Base-by-base conservation (phyloP, 257 asterid genomes). In the Coffea canephora region DNA sequence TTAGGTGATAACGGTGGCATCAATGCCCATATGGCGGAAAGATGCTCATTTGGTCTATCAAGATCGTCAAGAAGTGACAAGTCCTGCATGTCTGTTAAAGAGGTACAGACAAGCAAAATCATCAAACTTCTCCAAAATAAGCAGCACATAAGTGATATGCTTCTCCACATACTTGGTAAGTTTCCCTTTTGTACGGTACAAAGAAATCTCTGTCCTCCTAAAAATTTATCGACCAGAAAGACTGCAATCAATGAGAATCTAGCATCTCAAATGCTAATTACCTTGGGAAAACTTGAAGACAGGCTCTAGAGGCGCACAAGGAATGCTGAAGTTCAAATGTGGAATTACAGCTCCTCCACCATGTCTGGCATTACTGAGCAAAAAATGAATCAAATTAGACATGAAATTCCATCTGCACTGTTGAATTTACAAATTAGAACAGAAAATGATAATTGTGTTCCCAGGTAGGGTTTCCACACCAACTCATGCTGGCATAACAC, bases 321-420 rank as follows among this genome's bases (percentile, higher is more conserved):
- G 96, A 59, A 96, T 96, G 95, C 98, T 94, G 87, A 96, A 96
- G 91, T 96, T 96, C 93, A 96, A 85, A 86, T 94, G 94, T 27
- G 98, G 98, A 71, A 96, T 92, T n/a, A 96, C 92, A 23, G 91
- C 89, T 75, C 98, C 98, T 80, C 98, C 98, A 84, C 98, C 98
- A 39, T 96, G 99, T 87, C 91, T 94, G 31, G 99, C 98, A 77
- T 96, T 96, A 90, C 99, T 96, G 92, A 48, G 70, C 67, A 71
- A 77, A 81, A 61, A 83, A 55, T 82, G 48, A 52, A 65, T 57
- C 61, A 55, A 19, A 69, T 67, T 74, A 71, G 79, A 69, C 27
- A 74, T 59, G 31, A 76, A 62, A 57, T 64, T 74, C 84, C 66
- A 70, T 68, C 59, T 6, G 48, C 74, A 84, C 36, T 21, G 50